Evolutionary conservation across 148 eudicot species (phyloP).

Genomic region (Vaccinium macrocarpon): DNA sequence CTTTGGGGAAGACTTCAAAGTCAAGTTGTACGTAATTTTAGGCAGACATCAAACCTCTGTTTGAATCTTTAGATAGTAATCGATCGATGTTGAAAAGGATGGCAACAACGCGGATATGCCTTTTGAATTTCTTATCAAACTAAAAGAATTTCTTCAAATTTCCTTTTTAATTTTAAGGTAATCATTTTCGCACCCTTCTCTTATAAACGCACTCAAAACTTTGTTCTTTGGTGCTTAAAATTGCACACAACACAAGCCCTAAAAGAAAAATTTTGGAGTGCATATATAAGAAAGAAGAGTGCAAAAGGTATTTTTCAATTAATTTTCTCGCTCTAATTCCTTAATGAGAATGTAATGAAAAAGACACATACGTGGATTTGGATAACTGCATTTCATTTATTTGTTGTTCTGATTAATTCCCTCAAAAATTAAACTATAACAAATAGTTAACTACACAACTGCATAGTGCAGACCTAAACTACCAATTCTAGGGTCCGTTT

Average conservation of each 20-base stretch:
- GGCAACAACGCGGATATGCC: slow-evolving; percentile 6
- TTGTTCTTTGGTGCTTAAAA: too few relatives aligned
- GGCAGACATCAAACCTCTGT: not conserved
- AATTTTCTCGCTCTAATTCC: not conserved
- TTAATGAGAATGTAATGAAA: not conserved
- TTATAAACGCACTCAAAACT: too few relatives aligned
- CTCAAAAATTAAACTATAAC: too few relatives aligned
- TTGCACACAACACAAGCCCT: too few relatives aligned
- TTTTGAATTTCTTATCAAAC: not conserved
- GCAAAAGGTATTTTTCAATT: too few relatives aligned
- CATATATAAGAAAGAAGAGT: too few relatives aligned
- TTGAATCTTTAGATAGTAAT: too few relatives aligned
- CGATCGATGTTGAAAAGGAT: not conserved
- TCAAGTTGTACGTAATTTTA: not conserved
- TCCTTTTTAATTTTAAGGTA: not conserved
- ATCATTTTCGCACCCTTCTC: too few relatives aligned
- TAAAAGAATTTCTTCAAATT: not conserved
- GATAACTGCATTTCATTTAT: not conserved
- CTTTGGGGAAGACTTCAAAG: slow-evolving; percentile 18
- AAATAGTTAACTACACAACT: too few relatives aligned
- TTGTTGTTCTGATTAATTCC: not conserved
- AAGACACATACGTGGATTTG: not conserved
- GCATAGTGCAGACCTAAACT: too few relatives aligned
- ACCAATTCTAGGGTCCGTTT: too few relatives aligned
- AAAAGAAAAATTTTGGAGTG: too few relatives aligned